A percentile compares a stretch with the other conserved stretches of the same genome.
Evolutionary conservation across 1,284 basidiomycete genomes (phyloP).

Genomic region (Trichosporon sp.): DNA sequence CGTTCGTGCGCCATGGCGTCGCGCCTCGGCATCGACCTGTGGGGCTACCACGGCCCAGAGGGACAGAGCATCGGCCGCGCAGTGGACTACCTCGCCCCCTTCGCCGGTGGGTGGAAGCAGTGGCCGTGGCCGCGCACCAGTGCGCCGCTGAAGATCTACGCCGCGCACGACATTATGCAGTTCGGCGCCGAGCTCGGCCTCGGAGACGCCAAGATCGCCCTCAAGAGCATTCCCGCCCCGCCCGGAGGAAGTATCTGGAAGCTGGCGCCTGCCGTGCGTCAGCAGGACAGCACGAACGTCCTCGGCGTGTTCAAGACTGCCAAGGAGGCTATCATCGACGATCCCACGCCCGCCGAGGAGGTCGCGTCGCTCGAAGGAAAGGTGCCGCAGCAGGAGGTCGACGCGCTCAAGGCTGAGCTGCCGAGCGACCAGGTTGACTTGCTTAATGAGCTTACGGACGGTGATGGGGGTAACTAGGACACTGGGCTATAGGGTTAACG

Average conservation of each 20-base stretch:
- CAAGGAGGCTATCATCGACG: not conserved
- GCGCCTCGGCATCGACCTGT: conserved; percentile 7
- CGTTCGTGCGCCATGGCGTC: conserved; percentile 9
- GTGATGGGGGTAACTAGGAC: not conserved
- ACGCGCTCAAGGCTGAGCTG: not conserved
- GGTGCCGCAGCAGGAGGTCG: not conserved
- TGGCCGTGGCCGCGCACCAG: conserved; percentile 6
- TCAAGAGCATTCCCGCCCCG: conserved; percentile 2
- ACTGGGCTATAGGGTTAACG: not conserved
- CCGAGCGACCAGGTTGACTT: not conserved
- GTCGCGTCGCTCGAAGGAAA: not conserved
- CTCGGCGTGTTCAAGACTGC: not conserved
- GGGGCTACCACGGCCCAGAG: conserved; percentile 11
- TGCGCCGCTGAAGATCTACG: not conserved
- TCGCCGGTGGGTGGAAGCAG: not conserved
- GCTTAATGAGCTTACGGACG: not conserved
- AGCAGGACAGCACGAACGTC: conserved; percentile 10
- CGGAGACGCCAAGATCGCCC: not conserved
- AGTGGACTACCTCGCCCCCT: conserved; percentile 7
- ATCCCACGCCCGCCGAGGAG: not conserved
- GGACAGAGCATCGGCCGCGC: conserved; percentile 7
- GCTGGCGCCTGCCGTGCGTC: conserved; percentile 5
- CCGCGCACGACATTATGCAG: conserved; percentile 8
- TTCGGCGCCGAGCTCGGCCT: conserved; percentile 14
- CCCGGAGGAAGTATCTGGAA: conserved; percentile 4